phyloP scores from a whole-genome alignment of 495 filamentous ascomycete species.

The Tuber brumale region DNA sequence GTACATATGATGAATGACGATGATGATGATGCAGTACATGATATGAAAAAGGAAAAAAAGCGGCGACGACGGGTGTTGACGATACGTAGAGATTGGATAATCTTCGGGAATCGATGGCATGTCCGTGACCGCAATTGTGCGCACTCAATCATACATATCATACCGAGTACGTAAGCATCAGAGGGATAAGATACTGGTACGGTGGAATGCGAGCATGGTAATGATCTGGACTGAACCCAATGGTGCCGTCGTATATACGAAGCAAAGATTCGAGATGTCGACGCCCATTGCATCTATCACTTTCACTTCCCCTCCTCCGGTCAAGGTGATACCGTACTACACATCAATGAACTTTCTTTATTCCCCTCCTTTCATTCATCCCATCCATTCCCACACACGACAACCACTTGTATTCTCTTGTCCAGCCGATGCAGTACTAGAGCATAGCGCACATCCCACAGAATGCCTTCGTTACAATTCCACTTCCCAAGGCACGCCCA shows the following conservation, averaged over 20 bases:
- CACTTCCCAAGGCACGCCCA: neutral
- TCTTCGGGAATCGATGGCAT: conserved; percentile 5
- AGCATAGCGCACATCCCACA: neutral
- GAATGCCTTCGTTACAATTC: neutral
- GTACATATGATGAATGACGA: neutral
- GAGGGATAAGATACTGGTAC: neutral
- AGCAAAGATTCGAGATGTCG: neutral
- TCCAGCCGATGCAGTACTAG: neutral
- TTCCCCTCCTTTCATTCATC: neutral
- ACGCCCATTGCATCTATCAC: neutral
- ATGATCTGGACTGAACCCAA: neutral
- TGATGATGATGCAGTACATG: neutral
- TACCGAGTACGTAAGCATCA: neutral
- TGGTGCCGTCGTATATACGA: neutral
- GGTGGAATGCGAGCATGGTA: neutral
- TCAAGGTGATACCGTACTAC: neutral
- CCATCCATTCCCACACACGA: neutral
- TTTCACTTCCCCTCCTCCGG: neutral
- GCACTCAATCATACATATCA: neutral
- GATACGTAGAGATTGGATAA: conserved; percentile 12
- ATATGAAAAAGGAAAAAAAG: neutral
- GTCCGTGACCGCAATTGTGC: neutral
- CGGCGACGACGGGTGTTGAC: neutral
- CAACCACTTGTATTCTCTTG: neutral
- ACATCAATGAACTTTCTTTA: neutral